phyloP scores from a whole-genome alignment of 208 protist genomes.

The Leishmania major region DNA sequence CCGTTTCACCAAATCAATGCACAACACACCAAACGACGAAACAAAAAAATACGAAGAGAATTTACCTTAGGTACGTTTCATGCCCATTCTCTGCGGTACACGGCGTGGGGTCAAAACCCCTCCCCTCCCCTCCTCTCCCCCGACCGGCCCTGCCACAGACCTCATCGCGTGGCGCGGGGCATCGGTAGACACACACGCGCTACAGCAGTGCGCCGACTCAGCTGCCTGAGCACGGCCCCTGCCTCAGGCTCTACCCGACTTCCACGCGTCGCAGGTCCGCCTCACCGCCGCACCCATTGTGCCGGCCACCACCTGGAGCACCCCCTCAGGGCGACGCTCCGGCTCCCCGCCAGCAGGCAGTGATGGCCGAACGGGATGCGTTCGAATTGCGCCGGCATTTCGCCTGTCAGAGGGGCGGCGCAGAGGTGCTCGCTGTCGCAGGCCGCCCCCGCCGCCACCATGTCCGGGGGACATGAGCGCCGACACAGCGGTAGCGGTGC shows the following conservation, averaged over 20 bases:
- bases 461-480: background rate
- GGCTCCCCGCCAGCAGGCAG: too few species aligned
- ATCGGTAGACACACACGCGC: background rate
- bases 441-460: background rate
- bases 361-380: background rate
- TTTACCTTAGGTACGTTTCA: too few species aligned
- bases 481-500: background rate
- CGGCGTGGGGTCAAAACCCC: background rate
- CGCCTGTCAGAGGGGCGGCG: background rate
- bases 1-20: background rate
- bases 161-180: background rate
- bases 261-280: background rate
- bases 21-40: too few species aligned
- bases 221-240: background rate
- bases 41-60: too few species aligned
- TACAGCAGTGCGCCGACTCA: background rate
- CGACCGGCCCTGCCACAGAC: background rate
- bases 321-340: too few species aligned
- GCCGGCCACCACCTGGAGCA: too few species aligned
- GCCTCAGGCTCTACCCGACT: background rate
- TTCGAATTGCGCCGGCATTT: background rate
- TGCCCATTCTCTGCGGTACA: too few species aligned
- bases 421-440: background rate
- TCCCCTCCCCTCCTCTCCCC: background rate
- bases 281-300: background rate